Conservation (phyloP, 345 rosid species). For the Zanthoxylum bungeanum region DNA sequence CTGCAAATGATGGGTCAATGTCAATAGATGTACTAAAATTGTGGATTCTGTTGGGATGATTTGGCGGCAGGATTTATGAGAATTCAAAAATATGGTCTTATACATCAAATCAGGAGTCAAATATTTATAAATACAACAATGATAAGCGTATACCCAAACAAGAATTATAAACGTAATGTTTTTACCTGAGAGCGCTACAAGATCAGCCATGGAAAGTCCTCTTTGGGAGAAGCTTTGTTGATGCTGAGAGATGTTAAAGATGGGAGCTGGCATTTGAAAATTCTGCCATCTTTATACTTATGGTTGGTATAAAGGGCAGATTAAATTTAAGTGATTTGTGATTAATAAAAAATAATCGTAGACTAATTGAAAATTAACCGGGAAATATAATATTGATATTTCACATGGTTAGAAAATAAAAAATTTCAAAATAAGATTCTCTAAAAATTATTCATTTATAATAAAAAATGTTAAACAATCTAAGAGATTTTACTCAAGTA, state of each 20-base stretch:
- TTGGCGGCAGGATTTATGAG: conserved; percentile 81
- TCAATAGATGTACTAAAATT: conserved; percentile 53
- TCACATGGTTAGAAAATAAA: too few species aligned
- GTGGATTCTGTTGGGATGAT: conserved; percentile 81
- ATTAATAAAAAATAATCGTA: too few species aligned
- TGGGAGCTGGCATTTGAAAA: conserved; percentile 76
- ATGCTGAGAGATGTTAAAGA: conserved; percentile 66
- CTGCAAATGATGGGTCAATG: conserved; percentile 69
- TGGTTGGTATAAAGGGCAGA: too few species aligned
- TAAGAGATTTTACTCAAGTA: too few species aligned
- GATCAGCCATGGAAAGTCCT: conserved; percentile 66
- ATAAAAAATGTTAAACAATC: too few species aligned
- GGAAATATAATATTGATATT: too few species aligned
- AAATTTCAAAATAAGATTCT: too few species aligned
- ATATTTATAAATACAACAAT: too few species aligned
- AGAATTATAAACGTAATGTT: background rate
- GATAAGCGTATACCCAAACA: too few species aligned
- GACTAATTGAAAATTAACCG: too few species aligned
- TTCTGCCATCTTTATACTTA: conserved; percentile 84
- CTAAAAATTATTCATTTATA: too few species aligned
- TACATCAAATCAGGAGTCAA: background rate
- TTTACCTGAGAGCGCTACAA: conserved; percentile 85
- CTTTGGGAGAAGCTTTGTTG: conserved; percentile 74
- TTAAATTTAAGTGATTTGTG: too few species aligned
- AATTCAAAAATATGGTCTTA: conserved; percentile 93